Base-by-base conservation (phyloP, 148 eudicot genomes). In the Silene latifolia region DNA sequence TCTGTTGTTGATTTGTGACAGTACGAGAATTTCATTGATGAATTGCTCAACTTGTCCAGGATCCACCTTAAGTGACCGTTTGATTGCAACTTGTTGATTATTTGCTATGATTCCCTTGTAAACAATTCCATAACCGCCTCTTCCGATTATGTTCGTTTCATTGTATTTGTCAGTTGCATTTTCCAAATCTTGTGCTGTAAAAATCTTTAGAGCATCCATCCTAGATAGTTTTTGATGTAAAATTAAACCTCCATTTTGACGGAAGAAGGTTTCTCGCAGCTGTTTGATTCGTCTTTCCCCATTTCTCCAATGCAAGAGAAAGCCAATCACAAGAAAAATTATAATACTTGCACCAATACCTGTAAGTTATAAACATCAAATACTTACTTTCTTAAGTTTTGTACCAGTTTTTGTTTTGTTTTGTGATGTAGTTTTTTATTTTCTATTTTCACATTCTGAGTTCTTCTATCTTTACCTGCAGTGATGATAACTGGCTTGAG, bases 1-100 rank as follows among this genome's bases (percentile, higher is more conserved):
- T 3, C 63, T 44, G 18, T 78, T 66, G 27, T 78, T 78, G 59
- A 78, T 61, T 54, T 78, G 81, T 0, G 81, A 72, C 1, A 78
- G 23, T 7, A 71, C 3, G 29, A 78, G 19, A 0, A 78, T 59
- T 29, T 78, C 81, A 19, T 73, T 78, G 60, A 78, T 72, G 67
- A 78, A 78, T 24, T 78, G 80, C 32, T 78, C 80, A 10, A 24
- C 62, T 66, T 78, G 81, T 0, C 11, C 9, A 0, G 81, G 20
- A 19, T 78, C 77, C 1, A 78, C 69, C 29, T 73, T 78, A 24
- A 73, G 32, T 0, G 81, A 78, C 44, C 27, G 67, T 48, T 78
- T 78, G 47, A 78, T 67, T 1, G 81, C 81, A 11, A 78, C 81
- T 13, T 66, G 67, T 44, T 78, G 77, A 24, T 67, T 42, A 1